Base-by-base conservation (phyloP, 2,329 filamentous ascomycete genomes). In the Penicillium freii region DNA sequence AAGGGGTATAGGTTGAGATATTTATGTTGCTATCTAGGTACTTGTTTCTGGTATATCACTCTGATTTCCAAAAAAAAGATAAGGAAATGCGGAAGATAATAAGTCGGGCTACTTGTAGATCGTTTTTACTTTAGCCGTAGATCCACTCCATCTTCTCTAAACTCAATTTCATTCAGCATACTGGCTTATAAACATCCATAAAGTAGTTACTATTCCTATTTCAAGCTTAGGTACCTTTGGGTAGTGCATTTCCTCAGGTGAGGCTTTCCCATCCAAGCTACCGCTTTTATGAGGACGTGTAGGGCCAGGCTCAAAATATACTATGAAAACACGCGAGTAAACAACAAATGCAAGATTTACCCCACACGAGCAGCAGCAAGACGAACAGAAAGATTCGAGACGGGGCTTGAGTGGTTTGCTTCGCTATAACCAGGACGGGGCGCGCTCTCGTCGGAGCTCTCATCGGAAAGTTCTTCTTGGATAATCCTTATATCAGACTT, bases 41-140 rank as follows among this genome's bases (percentile, higher is more conserved):
- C 23, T 23, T 23, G 23, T 23, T 23, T 23, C 23, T 46, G 19
- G 5, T 13, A 31, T 21, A 46, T 10, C n/a, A 15, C 31, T 31
- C 43, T 33, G 29, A 10, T 19, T 15, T 9, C 19, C 7, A 47
- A 25, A 34, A 17, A 34, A 34, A 17, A 34, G 31, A 34, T 34
- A 47, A 34, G 31, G 45, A 34, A 47, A n/a, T n/a, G 29, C 45
- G 45, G 45, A 47, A 47, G 45, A 47, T 11, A 47, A 47, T 31
- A 31, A 45, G 6, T 45, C 45, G 45, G 45, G 13, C 45, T 46
- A 23, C 17, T 33, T 25, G 29, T 33, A 46, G 29, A 46, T 46
- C 44, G 5, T 45, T 19, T 19, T 21, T 13, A 19, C 2, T n/a
- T 36, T 36, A 36, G 19, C 19, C 19, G 2, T 19, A 45, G 25